Evolutionary conservation across 495 filamentous ascomycete genomes (phyloP).

Genomic region (Rhizodiscina lignyota): DNA sequence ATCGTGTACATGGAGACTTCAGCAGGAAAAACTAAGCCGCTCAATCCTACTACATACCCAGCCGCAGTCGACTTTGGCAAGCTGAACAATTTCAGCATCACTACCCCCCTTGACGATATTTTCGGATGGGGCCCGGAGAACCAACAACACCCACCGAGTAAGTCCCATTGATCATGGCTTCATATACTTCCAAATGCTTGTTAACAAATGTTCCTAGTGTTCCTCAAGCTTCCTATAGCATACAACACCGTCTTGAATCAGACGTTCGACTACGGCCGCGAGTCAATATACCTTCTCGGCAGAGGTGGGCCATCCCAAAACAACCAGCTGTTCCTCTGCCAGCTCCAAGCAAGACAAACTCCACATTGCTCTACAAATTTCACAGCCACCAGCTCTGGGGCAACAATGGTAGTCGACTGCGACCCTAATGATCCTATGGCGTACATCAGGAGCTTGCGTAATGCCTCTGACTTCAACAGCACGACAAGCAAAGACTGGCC

Average conservation of each 20-base stretch:
- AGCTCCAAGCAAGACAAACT: slow-evolving; percentile 38
- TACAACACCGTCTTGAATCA: slow-evolving; percentile 51
- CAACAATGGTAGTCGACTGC: slow-evolving; percentile 36
- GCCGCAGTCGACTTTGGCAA: slow-evolving; percentile 3
- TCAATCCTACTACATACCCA: slow-evolving; percentile 23
- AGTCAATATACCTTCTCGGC: slow-evolving; percentile 47
- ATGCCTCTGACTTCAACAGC: slow-evolving; percentile 17
- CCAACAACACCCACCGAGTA: background rate
- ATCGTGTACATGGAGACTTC: slow-evolving; percentile 45
- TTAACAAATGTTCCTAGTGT: too few relatives aligned
- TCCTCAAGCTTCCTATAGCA: slow-evolving; percentile 39
- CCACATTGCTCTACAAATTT: slow-evolving; percentile 47
- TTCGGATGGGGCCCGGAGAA: slow-evolving; percentile 35
- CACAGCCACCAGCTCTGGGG: slow-evolving; percentile 37
- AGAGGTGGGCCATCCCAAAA: slow-evolving; percentile 12
- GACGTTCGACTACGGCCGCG: slow-evolving; percentile 21
- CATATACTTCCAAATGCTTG: too few relatives aligned
- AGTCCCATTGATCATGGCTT: background rate
- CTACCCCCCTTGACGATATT: slow-evolving; percentile 51
- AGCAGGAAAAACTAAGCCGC: slow-evolving; percentile 14
- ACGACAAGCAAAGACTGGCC: slow-evolving; percentile 34
- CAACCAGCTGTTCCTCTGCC: slow-evolving; percentile 42
- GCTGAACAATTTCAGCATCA: background rate
- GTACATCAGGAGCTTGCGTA: slow-evolving; percentile 28
- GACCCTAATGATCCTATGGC: slow-evolving; percentile 34